Conservation (phyloP, 179 eudicot genomes). For the Gypsophila paniculata region DNA sequence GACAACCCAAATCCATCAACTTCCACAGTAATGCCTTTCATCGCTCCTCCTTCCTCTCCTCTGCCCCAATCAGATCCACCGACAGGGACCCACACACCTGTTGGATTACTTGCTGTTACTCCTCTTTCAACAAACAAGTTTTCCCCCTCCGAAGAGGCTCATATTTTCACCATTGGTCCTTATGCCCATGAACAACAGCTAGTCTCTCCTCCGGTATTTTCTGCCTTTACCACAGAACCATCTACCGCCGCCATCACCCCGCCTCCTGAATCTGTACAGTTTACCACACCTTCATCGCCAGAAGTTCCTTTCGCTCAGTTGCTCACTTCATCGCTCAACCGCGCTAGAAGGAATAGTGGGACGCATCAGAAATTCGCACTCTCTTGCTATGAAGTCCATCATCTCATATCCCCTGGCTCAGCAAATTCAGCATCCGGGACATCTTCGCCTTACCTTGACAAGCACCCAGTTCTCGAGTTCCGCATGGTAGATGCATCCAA, state of each 20-base stretch:
- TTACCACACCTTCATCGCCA: constrained; percentile 47
- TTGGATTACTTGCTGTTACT: constrained; percentile 33
- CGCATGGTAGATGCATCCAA: constrained; percentile 50
- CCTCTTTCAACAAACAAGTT: constrained; percentile 26
- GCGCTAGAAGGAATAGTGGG: constrained; percentile 40
- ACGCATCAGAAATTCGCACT: constrained; percentile 32
- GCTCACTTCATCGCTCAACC: constrained; percentile 45
- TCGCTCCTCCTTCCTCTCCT: constrained; percentile 56
- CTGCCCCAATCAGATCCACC: constrained; percentile 43
- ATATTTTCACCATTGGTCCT: constrained; percentile 43
- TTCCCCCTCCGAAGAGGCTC: constrained; percentile 32
- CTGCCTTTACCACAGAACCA: constrained; percentile 47
- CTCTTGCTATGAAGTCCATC: constrained; percentile 47
- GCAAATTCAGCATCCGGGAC: constrained; percentile 48
- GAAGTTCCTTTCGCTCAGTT: constrained; percentile 55
- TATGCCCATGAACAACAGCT: constrained; percentile 47
- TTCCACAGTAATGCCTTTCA: constrained; percentile 34
- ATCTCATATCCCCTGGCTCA: constrained; percentile 54
- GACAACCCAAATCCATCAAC: constrained; percentile 37
- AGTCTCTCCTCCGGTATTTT: constrained; percentile 50
- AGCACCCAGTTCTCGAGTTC: constrained; percentile 37
- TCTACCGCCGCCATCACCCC: constrained; percentile 53
- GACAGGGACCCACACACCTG: constrained; percentile 46
- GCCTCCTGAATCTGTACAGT: constrained; percentile 41
- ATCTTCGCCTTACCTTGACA: constrained; percentile 41